phyloP scores from a whole-genome alignment of 2,329 filamentous ascomycete species.

The Truncatella angustata region DNA sequence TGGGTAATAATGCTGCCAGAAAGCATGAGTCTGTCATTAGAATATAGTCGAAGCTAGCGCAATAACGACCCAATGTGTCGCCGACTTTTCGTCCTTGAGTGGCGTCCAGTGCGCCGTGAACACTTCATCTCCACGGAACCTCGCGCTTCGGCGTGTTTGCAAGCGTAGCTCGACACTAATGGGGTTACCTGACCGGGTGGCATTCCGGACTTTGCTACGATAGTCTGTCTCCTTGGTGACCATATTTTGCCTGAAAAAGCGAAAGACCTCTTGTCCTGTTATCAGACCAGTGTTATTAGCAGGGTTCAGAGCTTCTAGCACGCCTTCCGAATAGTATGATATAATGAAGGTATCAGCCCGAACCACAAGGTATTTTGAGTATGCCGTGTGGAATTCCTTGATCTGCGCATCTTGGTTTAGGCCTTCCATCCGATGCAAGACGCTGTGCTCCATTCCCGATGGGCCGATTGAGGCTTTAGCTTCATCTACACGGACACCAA shows the following conservation, averaged over 20 bases:
- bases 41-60: conserved; percentile 12
- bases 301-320: conserved; percentile 21
- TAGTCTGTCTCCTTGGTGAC: conserved; percentile 20
- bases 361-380: conserved; percentile 26
- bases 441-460: conserved; percentile 22
- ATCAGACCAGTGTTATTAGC: conserved; percentile 20
- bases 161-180: conserved; percentile 25
- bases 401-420: conserved; percentile 22
- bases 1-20: no score
- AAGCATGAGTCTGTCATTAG: no score
- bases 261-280: conserved; percentile 23
- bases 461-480: conserved; percentile 3
- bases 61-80: conserved; percentile 15
- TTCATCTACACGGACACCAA: conserved; percentile 7
- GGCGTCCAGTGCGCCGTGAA: conserved; percentile 23
- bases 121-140: conserved; percentile 23
- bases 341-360: conserved; percentile 21
- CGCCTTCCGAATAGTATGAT: conserved; percentile 23
- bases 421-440: conserved; percentile 24
- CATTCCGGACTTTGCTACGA: conserved; percentile 18
- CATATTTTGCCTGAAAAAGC: conserved; percentile 25
- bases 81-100: conserved; percentile 20
- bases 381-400: conserved; percentile 27
- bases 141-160: conserved; percentile 23
- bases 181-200: conserved; percentile 27